Base-by-base conservation (phyloP, 495 filamentous ascomycete species). In the Rhypophila decipiens region DNA sequence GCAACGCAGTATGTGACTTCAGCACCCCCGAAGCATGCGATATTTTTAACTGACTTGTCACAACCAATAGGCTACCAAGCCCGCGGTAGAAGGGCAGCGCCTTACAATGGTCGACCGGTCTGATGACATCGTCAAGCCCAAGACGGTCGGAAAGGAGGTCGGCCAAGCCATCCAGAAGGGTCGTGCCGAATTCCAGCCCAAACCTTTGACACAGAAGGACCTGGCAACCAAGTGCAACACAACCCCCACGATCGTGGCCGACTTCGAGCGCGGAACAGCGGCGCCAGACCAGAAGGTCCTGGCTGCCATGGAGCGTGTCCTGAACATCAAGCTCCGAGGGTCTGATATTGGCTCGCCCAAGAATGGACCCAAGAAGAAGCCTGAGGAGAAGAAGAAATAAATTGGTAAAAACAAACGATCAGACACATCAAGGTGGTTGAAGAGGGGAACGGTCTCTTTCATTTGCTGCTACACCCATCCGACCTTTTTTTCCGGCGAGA, bases 21-120 rank as follows among this genome's bases (percentile, higher is more conserved):
- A 47, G 34, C 49, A 31, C 9, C 35, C 41, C 13, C n/a, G n/a
- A n/a, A n/a, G n/a, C n/a, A n/a, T n/a, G n/a, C n/a, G n/a, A n/a
- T n/a, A n/a, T n/a, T n/a, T n/a, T n/a, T n/a, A n/a, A n/a, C n/a
- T n/a, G n/a, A n/a, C n/a, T n/a, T n/a, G n/a, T n/a, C n/a, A n/a
- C n/a, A n/a, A n/a, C n/a, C n/a, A n/a, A n/a, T 53, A 86, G 80
- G 67, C 75, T 47, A 71, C 71, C 47, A 80, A 79, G 61, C 57
- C 76, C 51, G 74, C 64, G 40, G 73, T 76, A 51, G 91, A 97
- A 74, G 93, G 93, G 60, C 93, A 99, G 70, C 89, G 86, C 62
- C 77, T 97, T 43, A 97, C 93, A 37, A 99, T 96, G 76, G 90
- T 99, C 64, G 93, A 97, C 78, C 93, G 93, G 57, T 80, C 82